Evolutionary conservation across 176 grass and related monocot genomes (phyloP), one percentile per base, ranked within the genome.

Genomic region (Secale cereale): DNA sequence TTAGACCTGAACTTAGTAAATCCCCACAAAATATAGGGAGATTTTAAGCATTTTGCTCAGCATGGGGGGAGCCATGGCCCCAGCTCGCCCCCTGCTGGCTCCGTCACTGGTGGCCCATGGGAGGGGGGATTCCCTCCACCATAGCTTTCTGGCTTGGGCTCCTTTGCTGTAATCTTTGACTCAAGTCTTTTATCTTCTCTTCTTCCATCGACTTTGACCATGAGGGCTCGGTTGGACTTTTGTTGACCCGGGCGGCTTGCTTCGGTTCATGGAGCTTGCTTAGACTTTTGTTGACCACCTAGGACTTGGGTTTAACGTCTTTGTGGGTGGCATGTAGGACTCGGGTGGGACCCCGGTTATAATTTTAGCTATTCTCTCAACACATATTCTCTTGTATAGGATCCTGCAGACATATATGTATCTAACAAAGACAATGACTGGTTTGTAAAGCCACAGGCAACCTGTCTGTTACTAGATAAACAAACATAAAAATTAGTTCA

Each of bases 401-500:
- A 60, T 69, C 8, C 69, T 27, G 62, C 46, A 79, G 45, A 7
- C 12, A 67, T 52, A 67, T 52, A 86, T 67, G 59, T 52, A 86
- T 60, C 30, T 63, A 41, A 83, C 17, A 76, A 74, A 29, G 31
- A 83, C 6, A 56, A 45, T 10, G 28, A 48, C 52, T 33, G 22
- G 16, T 41, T 70, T 59, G 19, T 15, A 33, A 28, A 77, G 52
- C 22, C 2, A 66, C n/a, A n/a, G 59, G 59, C 27, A 50, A 19
- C 56, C 3, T n/a, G 19, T 17, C n/a, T 11, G 4, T 46, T 63
- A 37, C 39, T 17, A 76, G 29, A 17, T 85, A 89, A 77, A 50
- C 4, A 89, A 45, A 69, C 40, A 77, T 68, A 43, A 79, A 52
- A 85, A 48, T 43, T 5, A 82, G 40, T 59, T 17, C 61, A 68